Evolutionary conservation across 371 early-diverging fungal species (phyloP), one percentile per base, ranked within the genome.

Genomic region (Mucor plumbeus): DNA sequence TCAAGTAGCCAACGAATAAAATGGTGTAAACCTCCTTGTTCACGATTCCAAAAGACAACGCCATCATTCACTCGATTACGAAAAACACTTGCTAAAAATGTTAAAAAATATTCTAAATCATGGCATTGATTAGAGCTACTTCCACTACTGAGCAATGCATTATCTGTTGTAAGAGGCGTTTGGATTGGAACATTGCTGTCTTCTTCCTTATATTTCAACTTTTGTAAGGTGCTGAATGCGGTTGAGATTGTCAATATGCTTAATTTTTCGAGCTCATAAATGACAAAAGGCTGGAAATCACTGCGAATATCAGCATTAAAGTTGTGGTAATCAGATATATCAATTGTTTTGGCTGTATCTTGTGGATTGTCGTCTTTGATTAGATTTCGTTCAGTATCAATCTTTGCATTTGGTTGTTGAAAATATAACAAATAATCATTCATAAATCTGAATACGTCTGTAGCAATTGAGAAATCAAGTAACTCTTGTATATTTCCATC

Each of bases 1-100:
- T 85, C 86, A 1, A 88, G 75, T 9, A 88, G 85, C 90, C 93
- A 93, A 59, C 89, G 88, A 61, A 93, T 65, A 65, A 97, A 95
- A 36, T 84, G 78, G 35, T 86, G 78, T 47, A 94, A 78, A 10
- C 88, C 80, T 26, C 70, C 74, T 34, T 83, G 88, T 35, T 85
- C 83, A 34, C 75, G 79, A 31, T 79, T 67, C 96, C 96, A 96
- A 75, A 92, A 96, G 11, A 84, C 81, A 33, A 89, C 67, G 1
- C 94, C 95, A 2, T 87, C 85, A 59, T 95, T 92, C 1, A 90
- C 87, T 8, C 91, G 75, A 43, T 89, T 86, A 14, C 87, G 78
- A 80, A 90, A 95, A 3, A 95, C 72, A 35, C 80, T 80, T 8
- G 92, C 84, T 8, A 95, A 82, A 39, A 91, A 79, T n/a, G 79